Evolutionary conservation across 768 basidiomycete genomes (phyloP), one percentile per base, ranked within the genome.

Genomic region (Boletus tylopilopsis): DNA sequence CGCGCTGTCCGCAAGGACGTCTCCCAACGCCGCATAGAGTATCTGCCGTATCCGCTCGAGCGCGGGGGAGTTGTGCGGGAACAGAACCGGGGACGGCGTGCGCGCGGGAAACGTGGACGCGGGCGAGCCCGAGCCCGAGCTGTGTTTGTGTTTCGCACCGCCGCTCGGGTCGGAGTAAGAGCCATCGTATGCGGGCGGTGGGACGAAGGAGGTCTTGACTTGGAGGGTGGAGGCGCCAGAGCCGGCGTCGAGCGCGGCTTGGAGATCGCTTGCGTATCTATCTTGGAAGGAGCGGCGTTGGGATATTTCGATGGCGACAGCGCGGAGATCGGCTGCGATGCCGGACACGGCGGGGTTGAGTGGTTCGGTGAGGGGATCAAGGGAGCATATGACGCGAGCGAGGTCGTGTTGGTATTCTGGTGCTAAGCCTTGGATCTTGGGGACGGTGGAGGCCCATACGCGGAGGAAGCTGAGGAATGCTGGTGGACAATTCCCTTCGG

Each of bases 31-130:
- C 0, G 90, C 88, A 65, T 92, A 94, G 16, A 94, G 77, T 0
- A 90, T 91, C 67, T 94, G 90, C 23, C 91, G 85, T 51, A 94
- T 92, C 61, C 87, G 74, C 49, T 83, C 79, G 55, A 93, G 85
- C 0, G 81, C 84, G 0, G 78, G 76, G 37, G 70, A 66, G 27
- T 61, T 35, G 12, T 57, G 54, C 16, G 63, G 58, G 36, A 68
- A 64, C 35, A 81, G 66, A 5, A 80, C 78, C 0, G 86, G 79
- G 19, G 77, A 70, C 15, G 74, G 71, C 0, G 74, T 57, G 22
- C 79, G 68, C 27, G 79, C 15, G 6, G 63, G 49, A 6, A 76
- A 70, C 0, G 71, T 73, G 4, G 62, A 61, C 4, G 59, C 49
- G 0, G 69, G 60, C 0, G 68, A 56, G 22, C 43, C 25, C 18